Base-by-base conservation (phyloP, 208 protist species). In the Crithidia acanthocephali region DNA sequence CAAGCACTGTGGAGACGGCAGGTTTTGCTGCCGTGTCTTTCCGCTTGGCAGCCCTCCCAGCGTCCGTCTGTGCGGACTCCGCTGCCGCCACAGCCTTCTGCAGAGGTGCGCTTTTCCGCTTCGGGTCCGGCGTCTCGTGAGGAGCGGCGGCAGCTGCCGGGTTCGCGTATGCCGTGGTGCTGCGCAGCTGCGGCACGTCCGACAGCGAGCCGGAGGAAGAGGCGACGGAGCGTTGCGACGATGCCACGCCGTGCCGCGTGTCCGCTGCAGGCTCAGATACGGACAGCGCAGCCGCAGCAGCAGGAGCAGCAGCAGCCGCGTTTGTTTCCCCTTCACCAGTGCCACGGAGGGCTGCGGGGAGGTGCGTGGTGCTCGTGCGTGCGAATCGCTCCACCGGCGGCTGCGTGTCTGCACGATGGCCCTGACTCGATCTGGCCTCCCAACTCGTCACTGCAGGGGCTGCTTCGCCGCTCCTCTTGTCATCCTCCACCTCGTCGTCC, bases 111-210 rank as follows among this genome's bases (percentile, higher is more conserved):
- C n/a, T n/a, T 44, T 44, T 13, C 37, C 20, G 47, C 47, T 6
- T 51, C n/a, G 47, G 5, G 47, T 51, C 6, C 47, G 47, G 18
- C 7, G 47, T 51, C 18, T 6, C 47, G 8, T 8, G 47, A 44
- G 15, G 47, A 51, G 6, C n/a, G n/a, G n/a, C n/a, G n/a, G n/a
- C n/a, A n/a, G 60, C 30, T 4, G 44, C 28, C 30, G 18, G 2
- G 45, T n/a, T 68, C 13, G 33, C 16, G 45, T 45, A 69, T 18
- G 52, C 23, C 3, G 53, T 61, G n/a, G 70, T 75, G n/a, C 33
- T 56, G 22, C 61, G 47, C 33, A 69, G 61, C 32, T 40, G 44
- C 22, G 61, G 52, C 15, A 18, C 35, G 40, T 68, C 44, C 1
- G 37, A 40, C 18, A 40, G 5, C 2, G 71, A 55, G 15, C 4